Percentiles rank a stretch among this genome's conserved stretches.
Conservation (phyloP, 768 basidiomycete genomes). For the Mycena metata region DNA sequence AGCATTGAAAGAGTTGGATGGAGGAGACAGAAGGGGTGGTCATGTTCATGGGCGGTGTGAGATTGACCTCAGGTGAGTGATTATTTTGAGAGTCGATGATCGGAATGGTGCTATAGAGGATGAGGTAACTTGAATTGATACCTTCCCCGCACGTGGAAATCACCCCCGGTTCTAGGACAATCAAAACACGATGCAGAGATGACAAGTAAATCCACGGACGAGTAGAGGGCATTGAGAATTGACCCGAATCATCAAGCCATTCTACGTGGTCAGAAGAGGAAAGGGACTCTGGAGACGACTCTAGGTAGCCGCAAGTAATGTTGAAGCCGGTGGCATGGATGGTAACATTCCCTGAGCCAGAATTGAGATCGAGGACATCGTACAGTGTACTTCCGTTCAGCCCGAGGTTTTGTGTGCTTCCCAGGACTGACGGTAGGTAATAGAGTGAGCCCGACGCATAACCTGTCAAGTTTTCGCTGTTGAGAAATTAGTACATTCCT, state of each 20-base stretch:
- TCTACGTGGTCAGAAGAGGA: no score
- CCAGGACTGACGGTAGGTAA: not conserved
- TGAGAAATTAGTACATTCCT: no score
- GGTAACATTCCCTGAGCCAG: slow-evolving; percentile 5
- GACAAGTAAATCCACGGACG: accelerated
- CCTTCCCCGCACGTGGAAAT: no score
- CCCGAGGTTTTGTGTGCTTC: not conserved
- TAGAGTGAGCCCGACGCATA: not conserved
- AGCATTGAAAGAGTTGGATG: slow-evolving; percentile 11
- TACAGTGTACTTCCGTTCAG: slow-evolving; percentile 6
- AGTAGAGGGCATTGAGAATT: not conserved
- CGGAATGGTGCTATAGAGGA: slow-evolving; percentile 10
- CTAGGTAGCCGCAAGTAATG: slow-evolving; percentile 6
- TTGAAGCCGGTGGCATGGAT: slow-evolving; percentile 1
- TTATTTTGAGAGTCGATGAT: not conserved
- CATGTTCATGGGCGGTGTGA: not conserved
- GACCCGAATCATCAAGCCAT: no score
- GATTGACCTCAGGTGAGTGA: not conserved
- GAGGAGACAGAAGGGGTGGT: not conserved
- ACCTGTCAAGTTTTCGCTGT: no score
- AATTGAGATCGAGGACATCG: not conserved
- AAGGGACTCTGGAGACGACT: not conserved
- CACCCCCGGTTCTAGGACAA: no score
- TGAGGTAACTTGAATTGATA: no score
- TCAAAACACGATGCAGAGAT: not conserved